Evolutionary conservation across 2,329 filamentous ascomycete species (phyloP), one percentile per base, ranked within the genome.

Genomic region (Pseudopithomyces maydicus): DNA sequence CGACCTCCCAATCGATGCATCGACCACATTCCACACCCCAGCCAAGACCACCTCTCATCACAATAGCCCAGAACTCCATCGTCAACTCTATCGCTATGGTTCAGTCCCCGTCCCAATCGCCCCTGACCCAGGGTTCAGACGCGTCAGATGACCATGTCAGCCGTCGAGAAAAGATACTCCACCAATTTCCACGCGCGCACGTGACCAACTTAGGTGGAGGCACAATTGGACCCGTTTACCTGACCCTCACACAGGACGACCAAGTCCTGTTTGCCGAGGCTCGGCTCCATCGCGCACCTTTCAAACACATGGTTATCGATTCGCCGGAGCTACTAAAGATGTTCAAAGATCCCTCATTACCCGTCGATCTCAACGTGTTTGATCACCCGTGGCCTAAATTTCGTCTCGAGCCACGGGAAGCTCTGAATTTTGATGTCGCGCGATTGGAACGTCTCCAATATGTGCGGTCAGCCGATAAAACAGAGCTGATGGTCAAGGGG

Each of bases 291-390:
- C 43, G 53, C n/a, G 56, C 59, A 2, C 38, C 51, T 7, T 62
- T 54, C 39, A 50, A 57, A 45, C 36, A 36, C 38, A 59, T 62
- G 52, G 19, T 62, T 41, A 57, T 62, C 45, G 46, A 44, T 20
- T 51, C 55, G 15, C 52, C 59, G 17, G 15, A 44, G 17, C 54
- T 62, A 6, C 29, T 62, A 6, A 36, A 33, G 1, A 59, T 62
- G 17, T 62, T 62, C 39, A 50, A 52, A 7, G 12, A 51, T 8
- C 23, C 44, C 22, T 20, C 32, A 11, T 32, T 54, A 6, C 26
- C 8, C 6, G 55, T 62, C 29, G 44, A 59, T 35, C 19, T 55
- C 36, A 48, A 50, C 23, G 33, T 32, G 2, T 38, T 57, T 8
- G n/a, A 45, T 15, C 56, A 62, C 22, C 59, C 59, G 3, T 55